A percentile compares a stretch with the other conserved stretches of the same genome.
Evolutionary conservation across 2,329 filamentous ascomycete genomes (phyloP).

Genomic region (Myriosclerotinia scirpicola): DNA sequence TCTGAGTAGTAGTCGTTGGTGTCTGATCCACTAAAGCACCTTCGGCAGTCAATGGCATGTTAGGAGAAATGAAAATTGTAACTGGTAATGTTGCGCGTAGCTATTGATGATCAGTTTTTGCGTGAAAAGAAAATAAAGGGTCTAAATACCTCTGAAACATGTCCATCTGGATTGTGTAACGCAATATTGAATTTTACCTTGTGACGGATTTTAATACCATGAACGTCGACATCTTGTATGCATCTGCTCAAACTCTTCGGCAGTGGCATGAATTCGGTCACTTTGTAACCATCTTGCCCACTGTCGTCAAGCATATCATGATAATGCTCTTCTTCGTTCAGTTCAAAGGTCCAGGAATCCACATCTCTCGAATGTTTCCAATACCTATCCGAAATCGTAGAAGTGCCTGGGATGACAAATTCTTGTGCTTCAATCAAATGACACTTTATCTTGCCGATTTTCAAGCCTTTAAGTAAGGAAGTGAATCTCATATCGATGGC

Average conservation of each 20-base stretch:
- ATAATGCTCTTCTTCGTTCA: constrained; percentile 62
- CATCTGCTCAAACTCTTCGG: constrained; percentile 81
- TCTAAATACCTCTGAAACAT: constrained; percentile 75
- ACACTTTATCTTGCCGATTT: constrained; percentile 78
- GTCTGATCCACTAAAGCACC: constrained; percentile 71
- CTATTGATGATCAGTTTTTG: constrained; percentile 44
- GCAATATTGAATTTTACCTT: constrained; percentile 90
- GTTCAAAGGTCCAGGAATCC: constrained; percentile 56
- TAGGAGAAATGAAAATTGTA: constrained; percentile 93
- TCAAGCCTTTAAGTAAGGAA: constrained; percentile 83
- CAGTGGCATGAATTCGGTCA: constrained; percentile 64
- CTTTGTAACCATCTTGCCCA: constrained; percentile 63
- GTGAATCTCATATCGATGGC: constrained; percentile 83
- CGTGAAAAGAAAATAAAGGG: constrained; percentile 5
- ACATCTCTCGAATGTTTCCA: constrained; percentile 67
- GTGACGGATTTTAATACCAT: constrained; percentile 88
- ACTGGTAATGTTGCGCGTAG: constrained; percentile 87
- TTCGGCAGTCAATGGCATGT: constrained; percentile 82
- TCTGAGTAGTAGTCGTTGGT: constrained; percentile 48
- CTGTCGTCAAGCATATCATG: constrained; percentile 67
- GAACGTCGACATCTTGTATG: constrained; percentile 84
- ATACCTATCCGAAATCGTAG: constrained; percentile 51
- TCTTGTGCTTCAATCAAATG: constrained; percentile 79
- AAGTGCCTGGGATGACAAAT: constrained; percentile 53
- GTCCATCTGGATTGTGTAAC: constrained; percentile 91